Base-by-base conservation (phyloP, 2,329 filamentous ascomycete species). In the Colletotrichum lindemuthianum region DNA sequence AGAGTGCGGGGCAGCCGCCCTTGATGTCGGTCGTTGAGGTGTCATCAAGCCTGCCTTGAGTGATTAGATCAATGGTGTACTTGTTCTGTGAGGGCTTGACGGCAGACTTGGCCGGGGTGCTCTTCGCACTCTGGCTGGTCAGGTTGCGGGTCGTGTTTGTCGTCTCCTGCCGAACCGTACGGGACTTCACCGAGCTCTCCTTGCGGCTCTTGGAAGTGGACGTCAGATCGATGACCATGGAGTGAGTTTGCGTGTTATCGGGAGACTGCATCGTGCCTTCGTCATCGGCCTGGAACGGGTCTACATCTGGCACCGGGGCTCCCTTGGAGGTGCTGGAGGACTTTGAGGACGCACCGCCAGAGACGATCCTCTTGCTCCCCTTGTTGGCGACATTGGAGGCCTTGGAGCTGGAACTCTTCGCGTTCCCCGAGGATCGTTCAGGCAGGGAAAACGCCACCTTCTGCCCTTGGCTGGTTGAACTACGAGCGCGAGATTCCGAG, bases 361-460 rank as follows among this genome's bases (percentile, higher is more conserved):
- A 61, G 36, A 63, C 75, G 52, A 77, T 76, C 8, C 79, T 76
- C 71, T 81, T 81, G 74, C 79, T 81, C 11, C 79, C 77, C 54
- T 76, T 75, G 68, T 81, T 81, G 8, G 79, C 78, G 9, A 75
- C 61, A 36, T 77, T 77, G 55, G 75, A 73, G 54, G 63, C 61
- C 50, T 55, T 70, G 68, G 73, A 72, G 53, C 63, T 70, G 68
- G 73, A 71, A 53, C 63, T 70, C 33, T 67, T 68, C 24, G 40
- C 32, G 16, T 61, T 72, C 37, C 69, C 69, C 1, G 72, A 70
- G 2, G 75, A 69, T 55, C 74, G 75, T 47, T 77, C 75, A 4
- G 80, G 79, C 9, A 81, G 72, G 2, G 79, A 76, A 63, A 81
- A 81, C 12, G 78, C 77, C 43, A 80, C 79, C 66, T 78, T 80